Evolutionary conservation across 1,139 yeast species (phyloP), one percentile per base, ranked within the genome.

Genomic region (Suhomyces anneliseae): DNA sequence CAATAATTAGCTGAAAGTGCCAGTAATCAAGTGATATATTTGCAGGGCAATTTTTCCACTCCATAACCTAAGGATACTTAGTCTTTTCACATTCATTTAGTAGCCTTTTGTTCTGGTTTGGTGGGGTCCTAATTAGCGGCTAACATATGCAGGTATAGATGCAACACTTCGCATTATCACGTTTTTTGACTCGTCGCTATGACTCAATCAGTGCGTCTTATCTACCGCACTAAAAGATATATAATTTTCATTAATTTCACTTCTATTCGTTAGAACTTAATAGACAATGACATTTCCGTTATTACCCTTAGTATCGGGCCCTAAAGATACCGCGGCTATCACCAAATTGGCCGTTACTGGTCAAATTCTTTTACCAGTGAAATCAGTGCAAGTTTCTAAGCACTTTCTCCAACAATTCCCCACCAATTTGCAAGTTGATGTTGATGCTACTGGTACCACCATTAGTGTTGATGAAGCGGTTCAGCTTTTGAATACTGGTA

Each of bases 401-500:
- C 75, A 74, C 54, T 72, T 69, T 45, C 58, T 71, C 40, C 60
- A 62, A 40, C 59, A 59, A 39, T 73, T 68, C 49, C 78, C 79
- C 9, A 42, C 58, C 34, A 60, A 62, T 29, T 56, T 71, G 36
- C 64, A 62, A 27, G 59, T 72, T 14, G 60, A 59, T 43, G 74
- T 79, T 33, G 78, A 72, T 54, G 69, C 70, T 12, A 54, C 65
- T 6, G 41, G 43, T 9, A 42, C 53, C 6, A 47, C 45, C 5
- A 55, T 66, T 27, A 44, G 60, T 14, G 59, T 63, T 11, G 85
- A 83, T 48, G 67, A 70, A 34, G 61, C 80, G 27, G 72, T 87
- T 36, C 74, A 71, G 10, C 61, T 88, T 34, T 76, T 88, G 53
- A 90, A 90, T 60, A 76, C 76, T 45, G 97, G 97, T 31, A 81